Conservation (phyloP, 2,329 filamentous ascomycete genomes). For the Arthrinium puccinioides region DNA sequence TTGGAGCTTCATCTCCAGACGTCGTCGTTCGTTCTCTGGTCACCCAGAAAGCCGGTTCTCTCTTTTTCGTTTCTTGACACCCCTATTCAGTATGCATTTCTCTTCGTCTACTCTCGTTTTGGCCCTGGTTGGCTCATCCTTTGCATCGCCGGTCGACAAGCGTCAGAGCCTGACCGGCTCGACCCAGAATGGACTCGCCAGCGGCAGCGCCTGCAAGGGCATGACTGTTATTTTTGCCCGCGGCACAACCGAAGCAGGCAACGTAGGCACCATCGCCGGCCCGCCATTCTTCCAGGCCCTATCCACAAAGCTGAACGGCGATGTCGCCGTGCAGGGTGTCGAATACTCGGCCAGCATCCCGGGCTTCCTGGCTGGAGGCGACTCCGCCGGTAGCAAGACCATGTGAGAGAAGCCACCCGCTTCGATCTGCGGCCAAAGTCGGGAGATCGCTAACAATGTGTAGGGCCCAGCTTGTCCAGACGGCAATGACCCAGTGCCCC, state of each 20-base stretch:
- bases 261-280: slow-evolving; percentile 41
- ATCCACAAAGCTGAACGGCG: slow-evolving; percentile 28
- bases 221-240: slow-evolving; percentile 51
- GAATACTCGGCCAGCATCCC: slow-evolving; percentile 38
- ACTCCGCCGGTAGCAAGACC: slow-evolving; percentile 30
- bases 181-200: slow-evolving; percentile 4
- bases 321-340: slow-evolving; percentile 46
- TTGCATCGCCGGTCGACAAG: slow-evolving; percentile 3
- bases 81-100: background rate
- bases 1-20: too few relatives aligned
- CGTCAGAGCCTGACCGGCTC: slow-evolving; percentile 3
- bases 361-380: slow-evolving; percentile 40
- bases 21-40: too few relatives aligned
- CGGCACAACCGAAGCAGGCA: slow-evolving; percentile 44
- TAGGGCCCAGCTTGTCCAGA: slow-evolving; percentile 9
- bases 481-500: slow-evolving; percentile 33
- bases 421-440: background rate
- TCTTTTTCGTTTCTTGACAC: too few relatives aligned
- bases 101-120: background rate
- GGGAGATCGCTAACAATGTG: too few relatives aligned
- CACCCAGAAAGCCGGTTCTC: too few relatives aligned
- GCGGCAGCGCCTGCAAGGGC: slow-evolving; percentile 27
- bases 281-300: slow-evolving; percentile 43
- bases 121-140: slow-evolving; percentile 1
- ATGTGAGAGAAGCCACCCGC: slow-evolving; percentile 25